phyloP scores from a whole-genome alignment of 495 filamentous ascomycete genomes.

The Tricharina praecox region DNA sequence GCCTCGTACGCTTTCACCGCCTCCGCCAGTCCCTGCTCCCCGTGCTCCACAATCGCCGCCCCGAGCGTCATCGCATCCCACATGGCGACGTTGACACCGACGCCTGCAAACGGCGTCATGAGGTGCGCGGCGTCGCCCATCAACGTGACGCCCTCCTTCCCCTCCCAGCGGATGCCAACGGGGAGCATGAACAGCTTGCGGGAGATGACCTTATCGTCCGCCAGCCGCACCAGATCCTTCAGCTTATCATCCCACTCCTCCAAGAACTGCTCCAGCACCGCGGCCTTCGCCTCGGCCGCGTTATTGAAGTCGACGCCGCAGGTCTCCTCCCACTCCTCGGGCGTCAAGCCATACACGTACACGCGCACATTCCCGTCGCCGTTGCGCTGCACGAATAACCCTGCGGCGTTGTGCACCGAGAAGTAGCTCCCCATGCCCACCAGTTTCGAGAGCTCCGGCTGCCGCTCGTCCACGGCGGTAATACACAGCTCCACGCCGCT shows the following conservation, averaged over 20 bases:
- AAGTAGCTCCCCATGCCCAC: slow-evolving; percentile 34
- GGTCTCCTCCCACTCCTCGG: slow-evolving; percentile 25
- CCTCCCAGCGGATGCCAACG: slow-evolving; percentile 34
- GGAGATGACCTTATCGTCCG: slow-evolving; percentile 29
- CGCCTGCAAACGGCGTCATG: slow-evolving; percentile 44
- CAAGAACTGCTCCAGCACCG: neutral
- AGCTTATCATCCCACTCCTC: slow-evolving; percentile 13
- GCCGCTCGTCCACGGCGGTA: slow-evolving; percentile 22
- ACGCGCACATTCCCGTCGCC: slow-evolving; percentile 32
- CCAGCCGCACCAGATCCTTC: slow-evolving; percentile 30
- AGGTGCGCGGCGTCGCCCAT: slow-evolving; percentile 48
- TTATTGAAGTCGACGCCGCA: neutral
- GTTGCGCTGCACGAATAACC: slow-evolving; percentile 31
- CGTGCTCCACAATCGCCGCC: slow-evolving; percentile 21
- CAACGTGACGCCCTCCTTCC: slow-evolving; percentile 33
- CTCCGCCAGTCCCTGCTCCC: slow-evolving; percentile 1
- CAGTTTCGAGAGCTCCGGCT: slow-evolving; percentile 28
- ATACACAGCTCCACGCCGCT: slow-evolving; percentile 29
- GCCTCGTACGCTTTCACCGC: slow-evolving; percentile 28
- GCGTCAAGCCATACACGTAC: slow-evolving; percentile 16
- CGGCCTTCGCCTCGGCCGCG: neutral
- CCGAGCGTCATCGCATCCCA: slow-evolving; percentile 41
- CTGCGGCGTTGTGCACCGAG: slow-evolving; percentile 29
- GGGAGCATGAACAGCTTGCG: slow-evolving; percentile 35
- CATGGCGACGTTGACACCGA: slow-evolving; percentile 44